These are phyloP conservation scores for Rhizopogon rudus DNA, from an alignment of 768 basidiomycete genomes.

Conservation along the genomic window DNA sequence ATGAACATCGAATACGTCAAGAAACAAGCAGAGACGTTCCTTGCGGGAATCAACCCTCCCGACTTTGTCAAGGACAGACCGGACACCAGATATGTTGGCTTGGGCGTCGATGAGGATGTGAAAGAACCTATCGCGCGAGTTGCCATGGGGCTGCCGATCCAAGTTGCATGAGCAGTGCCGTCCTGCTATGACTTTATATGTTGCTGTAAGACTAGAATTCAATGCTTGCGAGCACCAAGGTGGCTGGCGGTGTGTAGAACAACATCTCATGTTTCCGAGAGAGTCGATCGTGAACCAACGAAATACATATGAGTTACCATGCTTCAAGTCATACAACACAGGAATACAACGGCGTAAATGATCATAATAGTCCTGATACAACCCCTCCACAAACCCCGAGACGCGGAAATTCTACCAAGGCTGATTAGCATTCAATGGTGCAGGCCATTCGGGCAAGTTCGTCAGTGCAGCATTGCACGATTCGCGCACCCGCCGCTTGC, in stretches of 20 bases:
- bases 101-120: slow-evolving; percentile 37
- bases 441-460: slow-evolving; percentile 73
- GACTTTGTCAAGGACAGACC: slow-evolving; percentile 58
- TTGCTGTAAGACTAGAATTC: neutral
- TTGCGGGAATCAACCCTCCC: slow-evolving; percentile 59
- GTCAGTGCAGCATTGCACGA: slow-evolving; percentile 71
- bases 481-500: slow-evolving; percentile 73
- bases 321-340: neutral
- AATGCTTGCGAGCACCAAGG: neutral
- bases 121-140: slow-evolving; percentile 26
- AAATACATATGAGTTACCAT: neutral
- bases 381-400: neutral
- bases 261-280: neutral
- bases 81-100: slow-evolving; percentile 33
- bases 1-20: slow-evolving; percentile 57
- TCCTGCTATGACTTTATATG: neutral
- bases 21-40: slow-evolving; percentile 59
- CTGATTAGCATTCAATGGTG: slow-evolving; percentile 20
- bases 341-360: neutral
- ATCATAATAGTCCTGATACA: neutral
- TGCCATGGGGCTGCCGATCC: slow-evolving; percentile 40
- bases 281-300: neutral
- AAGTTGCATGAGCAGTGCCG: slow-evolving; percentile 4
- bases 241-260: neutral
- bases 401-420: neutral